Conservation (phyloP, 208 protist genomes). For the Crithidia thermophila region DNA sequence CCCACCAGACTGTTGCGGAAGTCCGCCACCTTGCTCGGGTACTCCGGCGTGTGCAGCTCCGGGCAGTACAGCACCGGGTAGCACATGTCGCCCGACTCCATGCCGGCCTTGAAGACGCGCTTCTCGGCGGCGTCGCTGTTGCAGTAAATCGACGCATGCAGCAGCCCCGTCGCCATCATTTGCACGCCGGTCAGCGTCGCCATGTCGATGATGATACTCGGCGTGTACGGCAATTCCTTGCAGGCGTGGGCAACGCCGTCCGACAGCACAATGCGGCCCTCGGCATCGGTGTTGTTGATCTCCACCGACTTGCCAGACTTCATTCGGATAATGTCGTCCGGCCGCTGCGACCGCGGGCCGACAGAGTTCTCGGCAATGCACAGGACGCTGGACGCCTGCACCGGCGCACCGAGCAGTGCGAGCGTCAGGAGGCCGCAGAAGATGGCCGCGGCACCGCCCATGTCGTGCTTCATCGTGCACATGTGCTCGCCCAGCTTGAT, state of each 20-base stretch:
- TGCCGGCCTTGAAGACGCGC: constrained; percentile 50
- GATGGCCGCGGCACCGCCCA: constrained; percentile 84
- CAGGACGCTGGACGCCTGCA: constrained; percentile 54
- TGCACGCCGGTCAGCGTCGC: constrained; percentile 94
- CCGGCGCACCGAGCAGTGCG: constrained; percentile 41
- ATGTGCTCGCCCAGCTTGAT: constrained; percentile 80
- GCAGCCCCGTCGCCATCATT: constrained; percentile 75
- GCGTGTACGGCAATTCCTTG: constrained; percentile 71
- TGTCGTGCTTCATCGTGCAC: constrained; percentile 91
- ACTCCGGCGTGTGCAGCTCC: constrained; percentile 84
- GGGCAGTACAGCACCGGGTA: constrained; percentile 91
- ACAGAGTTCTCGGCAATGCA: constrained; percentile 92
- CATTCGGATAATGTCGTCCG: constrained; percentile 88
- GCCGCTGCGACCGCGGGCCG: constrained; percentile 68
- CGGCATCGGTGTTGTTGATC: constrained; percentile 94
- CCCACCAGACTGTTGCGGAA: constrained; percentile 70
- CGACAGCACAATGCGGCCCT: constrained; percentile 88
- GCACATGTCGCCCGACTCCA: constrained; percentile 75
- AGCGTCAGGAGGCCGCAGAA: constrained; percentile 76
- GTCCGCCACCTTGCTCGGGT: constrained; percentile 69
- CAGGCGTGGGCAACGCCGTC: constrained; percentile 91
- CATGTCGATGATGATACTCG: constrained; percentile 86
- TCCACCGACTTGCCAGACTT: constrained; percentile 88
- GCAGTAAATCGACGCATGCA: constrained; percentile 82
- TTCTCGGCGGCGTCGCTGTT: constrained; percentile 76